Evolutionary conservation across 257 asterid genomes (phyloP), one percentile per base, ranked within the genome.

Genomic region (Nemophila menziesii): DNA sequence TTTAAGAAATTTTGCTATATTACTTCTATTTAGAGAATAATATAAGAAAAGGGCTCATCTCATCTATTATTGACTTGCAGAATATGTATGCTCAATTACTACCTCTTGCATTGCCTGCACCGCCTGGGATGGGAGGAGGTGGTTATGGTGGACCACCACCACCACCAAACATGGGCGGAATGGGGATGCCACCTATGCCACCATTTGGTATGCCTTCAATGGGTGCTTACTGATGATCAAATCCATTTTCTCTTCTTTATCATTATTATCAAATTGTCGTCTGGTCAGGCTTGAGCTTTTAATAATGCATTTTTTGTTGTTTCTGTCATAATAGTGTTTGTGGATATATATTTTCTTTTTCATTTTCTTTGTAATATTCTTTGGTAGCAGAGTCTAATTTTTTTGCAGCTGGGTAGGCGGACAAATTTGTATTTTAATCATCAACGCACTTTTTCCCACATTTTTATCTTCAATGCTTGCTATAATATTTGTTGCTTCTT

Each of bases 91-190:
- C 96, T 19, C 96, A 90, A 70, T 65, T 85, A 68, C 72, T 90
- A 51, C 99, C 99, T 58, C 94, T 90, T 71, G 99, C 99, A 38
- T 67, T 90, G 65, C 99, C 99, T 12, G 96, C 99, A 10, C 99
- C 99, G 15, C 94, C 95, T 42, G 77, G 79, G 92, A 78, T 92
- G 0, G 93, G 95, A 48, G 72, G 80, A 81, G 76, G 83, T 12
- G 89, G 84, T 44, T 79, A 44, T 43, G 61, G 52, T 13, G 61
- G 69, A 24, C 80, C 85, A 9, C 66, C 65, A 15, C 68, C 48
- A 65, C 94, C 70, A 22, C 81, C 77, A 27, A 79, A 66, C 15
- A 73, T 78, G 90, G 78, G 71, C 16, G 86, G 95, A 54, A 75
- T 77, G 89, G 92, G 94, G 39, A 87, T 87, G 94, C 92, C 93